Evolutionary conservation across 2,329 filamentous ascomycete species (phyloP).

Genomic region (Aspergillus pseudotamarii): DNA sequence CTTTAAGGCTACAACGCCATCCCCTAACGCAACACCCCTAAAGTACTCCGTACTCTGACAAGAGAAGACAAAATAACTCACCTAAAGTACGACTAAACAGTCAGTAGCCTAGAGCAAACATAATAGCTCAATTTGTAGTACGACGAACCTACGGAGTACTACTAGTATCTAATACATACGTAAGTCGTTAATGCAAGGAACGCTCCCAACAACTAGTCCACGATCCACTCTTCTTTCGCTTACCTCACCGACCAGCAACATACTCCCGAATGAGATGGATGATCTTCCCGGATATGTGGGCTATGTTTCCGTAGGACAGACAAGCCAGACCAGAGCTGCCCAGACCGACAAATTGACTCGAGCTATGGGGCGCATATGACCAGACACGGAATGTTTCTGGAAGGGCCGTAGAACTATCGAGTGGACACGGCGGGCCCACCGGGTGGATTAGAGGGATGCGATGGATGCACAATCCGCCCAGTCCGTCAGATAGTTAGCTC

Average conservation of each 20-base stretch:
- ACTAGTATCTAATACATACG: background rate
- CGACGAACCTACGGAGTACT: background rate
- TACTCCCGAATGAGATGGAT: background rate
- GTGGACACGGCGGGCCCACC: constrained; percentile 2
- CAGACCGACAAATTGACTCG: constrained; percentile 6
- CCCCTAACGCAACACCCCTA: background rate
- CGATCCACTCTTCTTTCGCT: background rate
- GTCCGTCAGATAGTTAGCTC: constrained; percentile 1
- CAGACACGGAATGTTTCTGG: constrained; percentile 22
- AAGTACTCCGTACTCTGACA: no score
- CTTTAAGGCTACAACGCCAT: background rate
- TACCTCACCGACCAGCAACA: background rate
- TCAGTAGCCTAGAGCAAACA: background rate
- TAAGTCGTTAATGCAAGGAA: background rate
- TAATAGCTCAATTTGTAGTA: background rate
- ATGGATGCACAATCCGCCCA: constrained; percentile 1
- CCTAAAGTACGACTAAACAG: background rate
- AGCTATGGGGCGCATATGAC: constrained; percentile 2
- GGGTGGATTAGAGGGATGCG: constrained; percentile 3
- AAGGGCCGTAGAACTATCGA: constrained; percentile 23
- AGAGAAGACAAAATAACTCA: no score
- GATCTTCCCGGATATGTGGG: constrained; percentile 1
- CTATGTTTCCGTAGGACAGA: background rate
- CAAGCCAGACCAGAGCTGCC: constrained; percentile 2
- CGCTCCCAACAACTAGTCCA: background rate